phyloP scores from a whole-genome alignment of 148 eudicot species.

The Cornus controversa region DNA sequence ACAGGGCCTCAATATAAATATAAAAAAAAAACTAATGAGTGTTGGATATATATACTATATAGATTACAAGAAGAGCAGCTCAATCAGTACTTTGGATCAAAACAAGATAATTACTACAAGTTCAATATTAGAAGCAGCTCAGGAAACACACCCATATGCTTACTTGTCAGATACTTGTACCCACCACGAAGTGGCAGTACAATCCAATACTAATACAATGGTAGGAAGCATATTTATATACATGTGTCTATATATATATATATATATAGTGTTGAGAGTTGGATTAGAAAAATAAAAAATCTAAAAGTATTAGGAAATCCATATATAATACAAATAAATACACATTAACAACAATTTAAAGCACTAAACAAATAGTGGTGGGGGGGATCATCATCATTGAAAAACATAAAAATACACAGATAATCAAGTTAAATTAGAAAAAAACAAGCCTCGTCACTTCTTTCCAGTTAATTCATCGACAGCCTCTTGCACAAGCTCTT shows the following conservation, averaged over 20 bases:
- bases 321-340: not conserved
- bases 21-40: too few species aligned
- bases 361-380: constrained; percentile 12
- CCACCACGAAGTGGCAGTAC: not conserved
- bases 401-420: constrained; percentile 16
- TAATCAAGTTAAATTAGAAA: constrained; percentile 1
- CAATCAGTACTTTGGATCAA: too few species aligned
- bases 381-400: constrained; percentile 11
- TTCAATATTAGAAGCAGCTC: too few species aligned
- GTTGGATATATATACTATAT: too few species aligned
- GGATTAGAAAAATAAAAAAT: not conserved
- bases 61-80: too few species aligned
- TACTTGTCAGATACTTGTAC: too few species aligned
- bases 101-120: too few species aligned
- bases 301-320: not conserved
- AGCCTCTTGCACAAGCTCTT: constrained; percentile 75
- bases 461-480: constrained; percentile 60
- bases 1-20: too few species aligned
- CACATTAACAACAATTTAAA: constrained; percentile 9
- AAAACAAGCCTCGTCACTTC: constrained; percentile 24
- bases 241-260: not conserved
- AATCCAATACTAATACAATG: not conserved
- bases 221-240: not conserved
- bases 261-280: too few species aligned
- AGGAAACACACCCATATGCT: too few species aligned